phyloP scores from a whole-genome alignment of 1,284 basidiomycete genomes.

The Cutaneotrichosporon sp. region DNA sequence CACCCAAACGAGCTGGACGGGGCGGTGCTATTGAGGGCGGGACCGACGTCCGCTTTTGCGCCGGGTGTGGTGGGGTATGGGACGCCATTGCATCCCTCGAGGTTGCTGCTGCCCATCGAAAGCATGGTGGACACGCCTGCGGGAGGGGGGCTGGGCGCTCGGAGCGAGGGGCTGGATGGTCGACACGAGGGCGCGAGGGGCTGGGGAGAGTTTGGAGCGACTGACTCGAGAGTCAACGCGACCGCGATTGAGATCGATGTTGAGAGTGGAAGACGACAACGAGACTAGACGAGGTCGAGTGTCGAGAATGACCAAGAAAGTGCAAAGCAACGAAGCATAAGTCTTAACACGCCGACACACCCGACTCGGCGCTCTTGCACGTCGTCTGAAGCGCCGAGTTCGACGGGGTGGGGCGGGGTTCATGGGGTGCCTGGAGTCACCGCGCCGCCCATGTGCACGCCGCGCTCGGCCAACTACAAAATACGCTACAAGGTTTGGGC shows the following conservation, averaged over 20 bases:
- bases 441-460: not conserved
- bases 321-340: too few species aligned
- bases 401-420: too few species aligned
- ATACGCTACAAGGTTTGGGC: not conserved
- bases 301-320: too few species aligned
- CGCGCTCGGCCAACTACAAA: not conserved
- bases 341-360: too few species aligned
- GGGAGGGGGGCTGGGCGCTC: not conserved
- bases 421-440: not conserved
- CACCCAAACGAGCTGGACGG: not conserved
- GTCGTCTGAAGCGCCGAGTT: too few species aligned
- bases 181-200: too few species aligned
- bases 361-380: too few species aligned
- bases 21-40: not conserved
- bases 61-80: not conserved
- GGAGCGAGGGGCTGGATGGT: too few species aligned
- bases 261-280: too few species aligned
- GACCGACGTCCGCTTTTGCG: not conserved
- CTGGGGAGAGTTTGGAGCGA: not conserved
- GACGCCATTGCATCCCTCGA: not conserved
- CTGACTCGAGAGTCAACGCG: not conserved
- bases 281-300: too few species aligned
- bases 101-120: not conserved
- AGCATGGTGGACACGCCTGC: too few species aligned
- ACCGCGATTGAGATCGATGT: too few species aligned